Evolutionary conservation across 2,329 filamentous ascomycete species (phyloP), one percentile per base, ranked within the genome.

Genomic region (Fusarium multiceps): DNA sequence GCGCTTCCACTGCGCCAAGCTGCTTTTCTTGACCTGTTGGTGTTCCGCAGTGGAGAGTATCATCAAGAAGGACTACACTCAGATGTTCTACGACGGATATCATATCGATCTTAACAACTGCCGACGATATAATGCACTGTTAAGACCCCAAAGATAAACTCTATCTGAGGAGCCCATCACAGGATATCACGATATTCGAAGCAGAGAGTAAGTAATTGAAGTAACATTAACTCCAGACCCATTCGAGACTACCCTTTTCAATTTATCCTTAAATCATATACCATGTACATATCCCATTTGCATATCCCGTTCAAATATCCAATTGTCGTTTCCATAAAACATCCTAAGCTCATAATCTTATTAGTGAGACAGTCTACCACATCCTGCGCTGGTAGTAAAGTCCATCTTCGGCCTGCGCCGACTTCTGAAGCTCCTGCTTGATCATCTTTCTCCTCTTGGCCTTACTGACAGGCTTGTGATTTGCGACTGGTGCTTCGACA

Each of bases 381-480:
- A 88, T 78, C 50, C 88, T 79, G 48, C 87, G 82, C 72, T 88
- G 86, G 72, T 88, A 88, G 64, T 85, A 85, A 25, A 83, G 79
- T 16, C 80, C 85, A 75, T 79, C 78, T 4, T 85, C 79, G 18
- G 79, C 77, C 74, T 82, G 83, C 9, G 85, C 80, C 58, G 85
- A 73, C 66, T 78, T 81, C 76, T 77, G 79, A 64, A 90, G 84
- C 72, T 89, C 87, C 66, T 87, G 84, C 74, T 87, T 88, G 74
- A 89, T 90, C 69, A 83, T 80, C 75, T 81, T 81, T 71, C 88
- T 82, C 71, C 88, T 83, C 77, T 88, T 84, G 0, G 84, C 85
- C 58, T 80, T 79, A 59, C 81, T 86, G 21, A 88, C 77, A 2
- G 84, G 85, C 74, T 86, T 83, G 58, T 82, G 78, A 42, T 78